Percentiles rank a stretch among this genome's conserved stretches.
Conservation (phyloP, 305 asterid genomes). For the Fraxinus nigra region DNA sequence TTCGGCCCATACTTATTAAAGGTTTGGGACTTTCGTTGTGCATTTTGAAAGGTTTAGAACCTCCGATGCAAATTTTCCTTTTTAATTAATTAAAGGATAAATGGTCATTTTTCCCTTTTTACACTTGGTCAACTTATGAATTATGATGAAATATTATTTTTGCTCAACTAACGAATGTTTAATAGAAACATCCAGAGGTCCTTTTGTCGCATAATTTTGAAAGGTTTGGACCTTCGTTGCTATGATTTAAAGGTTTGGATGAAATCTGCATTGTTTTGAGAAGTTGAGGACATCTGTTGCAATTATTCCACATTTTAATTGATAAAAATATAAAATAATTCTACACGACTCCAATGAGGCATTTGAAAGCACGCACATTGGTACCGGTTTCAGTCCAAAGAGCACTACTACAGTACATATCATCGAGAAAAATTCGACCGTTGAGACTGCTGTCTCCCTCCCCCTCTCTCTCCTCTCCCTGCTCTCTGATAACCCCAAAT, state of each 20-base stretch:
- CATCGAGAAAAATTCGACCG: slow-evolving; percentile 40
- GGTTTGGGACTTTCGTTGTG: neutral
- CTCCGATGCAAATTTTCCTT: neutral
- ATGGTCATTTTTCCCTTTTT: neutral
- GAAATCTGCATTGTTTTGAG: neutral
- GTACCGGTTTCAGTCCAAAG: neutral
- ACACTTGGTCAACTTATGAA: neutral
- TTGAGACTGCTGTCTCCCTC: slow-evolving; percentile 23
- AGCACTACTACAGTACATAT: neutral
- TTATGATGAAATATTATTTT: too few species aligned
- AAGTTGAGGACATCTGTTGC: neutral
- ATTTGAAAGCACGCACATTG: neutral
- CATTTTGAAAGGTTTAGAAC: neutral
- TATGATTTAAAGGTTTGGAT: neutral
- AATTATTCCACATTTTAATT: neutral
- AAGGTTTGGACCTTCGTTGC: neutral
- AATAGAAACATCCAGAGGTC: neutral
- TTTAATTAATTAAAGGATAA: neutral
- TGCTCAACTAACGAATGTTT: neutral
- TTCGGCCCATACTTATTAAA: neutral
- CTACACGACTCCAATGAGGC: neutral
- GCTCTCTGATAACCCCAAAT: slow-evolving; percentile 17
- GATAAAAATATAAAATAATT: neutral
- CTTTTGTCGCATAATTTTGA: neutral
- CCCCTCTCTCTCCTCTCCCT: neutral